Base-by-base conservation (phyloP, 2,329 filamentous ascomycete genomes). In the Sclerotinia nivalis region DNA sequence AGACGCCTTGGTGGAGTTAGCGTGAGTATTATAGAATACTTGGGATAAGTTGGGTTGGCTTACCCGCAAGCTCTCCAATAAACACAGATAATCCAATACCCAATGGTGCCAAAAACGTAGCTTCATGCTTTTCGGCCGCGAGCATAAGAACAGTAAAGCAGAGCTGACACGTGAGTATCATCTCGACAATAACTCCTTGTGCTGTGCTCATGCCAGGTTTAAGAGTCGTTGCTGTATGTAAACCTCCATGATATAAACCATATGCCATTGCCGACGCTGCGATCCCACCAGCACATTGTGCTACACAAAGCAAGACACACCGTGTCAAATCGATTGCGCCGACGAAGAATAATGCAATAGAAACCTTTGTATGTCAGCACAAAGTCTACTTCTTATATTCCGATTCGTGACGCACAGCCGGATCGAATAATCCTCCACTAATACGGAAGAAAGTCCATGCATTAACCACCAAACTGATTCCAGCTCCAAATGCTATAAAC, bases 361-460 rank as follows among this genome's bases (percentile, higher is more conserved):
- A 80, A 20, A 81, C 78, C 77, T 78, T 52, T 54, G 59, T 8
- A 28, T 45, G 37, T 60, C 18, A 66, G 54, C 20, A 49, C 8
- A 40, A n/a, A 59, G 4, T 60, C 20, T 9, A 40, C 18, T 22
- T 15, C 22, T 37, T 28, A 52, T 18, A 12, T 25, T 28, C 2
- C 1, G 31, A 52, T 65, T 20, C 5, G 0, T 52, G 28, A 52
- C 79, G 62, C 80, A 84, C 82, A 55, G 79, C 80, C 2, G 84
- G 84, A 70, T 85, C 86, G 74, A 86, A 86, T 22, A 85, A 75
- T 4, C 83, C 83, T 34, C 84, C 84, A 4, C 82, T 83, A 43
- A 86, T 80, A 22, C 84, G 80, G 73, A 83, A 86, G 74, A 86
- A 86, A 1, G 84, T 81, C 84, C 85, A 86, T 5, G 82, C 83